Evolutionary conservation across 768 basidiomycete genomes (phyloP), one percentile per base, ranked within the genome.

Genomic region (Suillus fuscotomentosus): DNA sequence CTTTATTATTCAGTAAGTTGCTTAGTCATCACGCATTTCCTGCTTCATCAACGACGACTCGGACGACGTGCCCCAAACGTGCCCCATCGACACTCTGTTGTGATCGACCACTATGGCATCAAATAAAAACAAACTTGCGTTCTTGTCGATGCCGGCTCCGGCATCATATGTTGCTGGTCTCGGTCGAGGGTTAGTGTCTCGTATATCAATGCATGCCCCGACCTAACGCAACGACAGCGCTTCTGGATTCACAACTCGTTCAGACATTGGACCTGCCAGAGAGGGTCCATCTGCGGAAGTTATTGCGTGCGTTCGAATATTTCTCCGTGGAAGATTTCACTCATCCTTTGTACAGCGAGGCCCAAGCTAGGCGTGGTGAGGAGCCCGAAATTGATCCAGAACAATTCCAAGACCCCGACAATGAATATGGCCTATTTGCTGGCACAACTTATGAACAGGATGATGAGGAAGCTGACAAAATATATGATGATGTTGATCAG

Each of bases 141-240:
- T 95, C 73, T 71, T 95, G 72, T 92, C 91, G 3, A 94, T 94
- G 91, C 90, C 93, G 3, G 96, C 96, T 36, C 96, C 96, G 47
- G 92, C 97, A 0, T 96, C 94, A 1, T 99, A 98, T 76, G 97
- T 99, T 43, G 97, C 97, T 69, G 97, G 97, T 90, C 89, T 98
- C 39, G 96, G 97, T 78, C 88, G 96, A 82, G 97, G 95, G 91
- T 95, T 70, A 65, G 90, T 79, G 34, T 61, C 20, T 13, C 10
- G 7, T 6, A 41, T 17, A 9, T 42, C 50, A 14, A 43, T 34
- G 62, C 20, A 22, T 31, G n/a, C 42, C 20, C 47, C 38, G 65
- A 45, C 70, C 57, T 34, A 24, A 60, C 50, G 61, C 45, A 63
- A 62, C 62, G 8, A 4, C 67, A 95, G 94, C 79, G 95, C 95